phyloP scores from a whole-genome alignment of 176 grass and related monocot species.

The Bothriochloa decipiens region DNA sequence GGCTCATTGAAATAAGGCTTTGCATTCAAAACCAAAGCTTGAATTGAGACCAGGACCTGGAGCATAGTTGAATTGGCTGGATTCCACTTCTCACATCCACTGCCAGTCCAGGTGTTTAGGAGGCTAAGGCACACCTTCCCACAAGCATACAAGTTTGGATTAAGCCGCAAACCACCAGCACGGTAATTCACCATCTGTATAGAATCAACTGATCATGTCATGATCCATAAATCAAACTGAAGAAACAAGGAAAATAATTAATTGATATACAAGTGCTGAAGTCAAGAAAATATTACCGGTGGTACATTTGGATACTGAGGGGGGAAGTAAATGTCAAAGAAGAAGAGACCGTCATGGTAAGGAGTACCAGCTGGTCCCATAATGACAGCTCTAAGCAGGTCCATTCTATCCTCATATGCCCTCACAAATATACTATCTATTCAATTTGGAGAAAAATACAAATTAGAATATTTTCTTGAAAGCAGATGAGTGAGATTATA shows the following conservation, averaged over 20 bases:
- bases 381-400: constrained; percentile 84
- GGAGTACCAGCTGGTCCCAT: constrained; percentile 88
- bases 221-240: not conserved
- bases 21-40: constrained; percentile 87
- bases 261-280: constrained; percentile 8
- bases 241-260: constrained; percentile 25
- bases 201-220: constrained; percentile 10
- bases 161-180: constrained; percentile 86
- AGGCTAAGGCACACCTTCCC: constrained; percentile 96
- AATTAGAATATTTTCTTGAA: constrained; percentile 35
- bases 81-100: constrained; percentile 77
- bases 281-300: constrained; percentile 57
- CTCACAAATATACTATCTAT: constrained; percentile 86
- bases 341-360: constrained; percentile 88
- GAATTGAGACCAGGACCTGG: constrained; percentile 82
- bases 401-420: constrained; percentile 91
- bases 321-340: constrained; percentile 95
- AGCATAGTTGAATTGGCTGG: constrained; percentile 77
- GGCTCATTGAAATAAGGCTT: constrained; percentile 95
- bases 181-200: constrained; percentile 79
- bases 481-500: constrained; percentile 14
- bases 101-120: constrained; percentile 84
- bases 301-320: constrained; percentile 72
- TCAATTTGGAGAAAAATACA: constrained; percentile 34
- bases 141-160: constrained; percentile 89